Base-by-base conservation (phyloP, 1,284 basidiomycete species). In the Anthracocystis walkeri region DNA sequence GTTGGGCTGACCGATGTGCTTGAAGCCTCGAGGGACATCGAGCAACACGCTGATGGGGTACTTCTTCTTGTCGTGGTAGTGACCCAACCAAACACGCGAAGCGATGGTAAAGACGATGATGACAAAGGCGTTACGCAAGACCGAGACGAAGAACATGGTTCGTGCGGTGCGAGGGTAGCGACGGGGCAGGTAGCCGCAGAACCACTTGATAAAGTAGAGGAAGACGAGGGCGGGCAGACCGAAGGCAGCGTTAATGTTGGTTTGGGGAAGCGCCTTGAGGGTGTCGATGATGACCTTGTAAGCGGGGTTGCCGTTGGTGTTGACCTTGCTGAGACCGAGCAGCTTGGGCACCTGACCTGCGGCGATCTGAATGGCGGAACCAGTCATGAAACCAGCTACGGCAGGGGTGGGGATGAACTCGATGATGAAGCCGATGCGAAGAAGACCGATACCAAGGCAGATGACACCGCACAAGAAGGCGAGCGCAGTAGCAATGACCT, bases 321-420 rank as follows among this genome's bases (percentile, higher is more conserved):
- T 58, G 50, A 83, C 80, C 11, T 40, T 61, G 21, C 40, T 60
- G 56, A 81, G 72, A 40, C 82, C 83, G 50, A 85, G 74, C 16
- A 85, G 75, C 66, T 80, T 82, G 40, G 82, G 82, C 12, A 84
- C 74, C 68, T 85, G 83, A 48, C 82, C 81, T 21, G 77, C 82
- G 35, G 78, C 71, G 59, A 85, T 85, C 46, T 82, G 80, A 41
- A 84, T 78, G 49, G 84, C 86, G 7, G 80, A 82, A 25, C 86
- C 86, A 1, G 88, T 88, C 88, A 89, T 89, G 86, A 89, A 98
- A 16, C 94, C 95, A 72, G 93, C 93, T 42, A 98, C 93, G 7
- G 95, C 95, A 0, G 94, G 94, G 4, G 90, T 88, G 20, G 93
- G 92, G 74, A 97, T 98, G 85, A 98, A 96, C 85, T 98, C 96